These are phyloP conservation scores for Aspergillus sp. DNA, from an alignment of 2,329 filamentous ascomycete species.

Conservation along the genomic window DNA sequence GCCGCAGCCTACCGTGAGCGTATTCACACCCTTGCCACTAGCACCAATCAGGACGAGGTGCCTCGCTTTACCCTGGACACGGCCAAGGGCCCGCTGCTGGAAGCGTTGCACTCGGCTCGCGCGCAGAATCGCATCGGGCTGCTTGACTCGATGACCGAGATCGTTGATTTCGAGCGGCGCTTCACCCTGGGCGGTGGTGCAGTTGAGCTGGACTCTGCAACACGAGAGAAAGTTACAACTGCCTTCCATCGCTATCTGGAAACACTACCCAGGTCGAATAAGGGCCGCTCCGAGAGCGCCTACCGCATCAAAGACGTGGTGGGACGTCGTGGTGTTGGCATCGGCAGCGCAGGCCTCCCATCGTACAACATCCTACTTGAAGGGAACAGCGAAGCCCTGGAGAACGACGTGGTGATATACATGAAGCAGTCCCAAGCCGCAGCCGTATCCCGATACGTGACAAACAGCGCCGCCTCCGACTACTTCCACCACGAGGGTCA, in stretches of 20 bases:
- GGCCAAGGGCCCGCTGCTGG: conserved; percentile 12
- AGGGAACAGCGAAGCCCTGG: conserved; percentile 11
- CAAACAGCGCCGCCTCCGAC: conserved; percentile 3
- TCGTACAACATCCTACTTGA: conserved; percentile 14
- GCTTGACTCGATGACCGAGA: conserved; percentile 9
- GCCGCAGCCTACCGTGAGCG: conserved; percentile 13
- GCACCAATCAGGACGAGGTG: background rate
- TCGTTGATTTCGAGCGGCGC: conserved; percentile 9
- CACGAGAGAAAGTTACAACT: conserved; percentile 7
- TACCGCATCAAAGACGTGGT: conserved; percentile 10
- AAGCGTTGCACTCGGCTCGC: conserved; percentile 8
- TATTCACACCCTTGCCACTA: conserved; percentile 7
- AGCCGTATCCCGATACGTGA: conserved; percentile 8
- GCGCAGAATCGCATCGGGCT: conserved; percentile 8
- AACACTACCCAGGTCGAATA: conserved; percentile 5
- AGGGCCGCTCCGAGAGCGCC: background rate
- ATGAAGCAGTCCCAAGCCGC: conserved; percentile 11
- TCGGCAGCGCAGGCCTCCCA: conserved; percentile 12
- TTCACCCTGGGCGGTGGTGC: conserved; percentile 9
- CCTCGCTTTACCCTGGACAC: conserved; percentile 11
- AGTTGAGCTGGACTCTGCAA: conserved; percentile 5
- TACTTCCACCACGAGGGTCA: conserved; percentile 14
- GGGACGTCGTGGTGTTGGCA: conserved; percentile 12
- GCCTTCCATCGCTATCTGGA: conserved; percentile 8
- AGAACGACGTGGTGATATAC: conserved; percentile 14